A percentile compares a stretch with the other conserved stretches of the same genome.
Conservation (phyloP, 2,329 filamentous ascomycete genomes). For the Aspergillus floridensis region DNA sequence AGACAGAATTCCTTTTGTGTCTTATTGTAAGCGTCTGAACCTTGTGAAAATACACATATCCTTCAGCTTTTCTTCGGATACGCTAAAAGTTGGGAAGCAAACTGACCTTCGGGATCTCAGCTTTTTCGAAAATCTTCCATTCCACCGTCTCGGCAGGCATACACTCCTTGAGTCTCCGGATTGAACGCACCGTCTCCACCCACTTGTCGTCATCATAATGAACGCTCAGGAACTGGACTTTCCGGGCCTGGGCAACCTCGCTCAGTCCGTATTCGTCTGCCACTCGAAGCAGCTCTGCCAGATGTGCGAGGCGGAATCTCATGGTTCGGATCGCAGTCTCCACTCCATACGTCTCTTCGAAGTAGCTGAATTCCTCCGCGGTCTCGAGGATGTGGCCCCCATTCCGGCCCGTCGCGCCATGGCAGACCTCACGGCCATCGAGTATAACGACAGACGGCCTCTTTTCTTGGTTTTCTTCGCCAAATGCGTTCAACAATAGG, state of each 20-base stretch:
- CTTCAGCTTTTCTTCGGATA: too few species aligned
- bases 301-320: slow-evolving; percentile 25
- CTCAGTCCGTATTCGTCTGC: slow-evolving; percentile 22
- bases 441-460: slow-evolving; percentile 24
- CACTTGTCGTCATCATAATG: slow-evolving; percentile 28
- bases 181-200: slow-evolving; percentile 18
- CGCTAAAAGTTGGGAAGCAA: not conserved
- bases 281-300: slow-evolving; percentile 21
- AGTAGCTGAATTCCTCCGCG: slow-evolving; percentile 23
- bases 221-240: slow-evolving; percentile 28
- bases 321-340: slow-evolving; percentile 23
- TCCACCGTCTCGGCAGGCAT: slow-evolving; percentile 28
- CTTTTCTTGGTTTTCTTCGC: not conserved
- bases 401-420: slow-evolving; percentile 35
- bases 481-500: slow-evolving; percentile 13
- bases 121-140: slow-evolving; percentile 25
- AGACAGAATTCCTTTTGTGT: slow-evolving; percentile 25
- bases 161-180: slow-evolving; percentile 24
- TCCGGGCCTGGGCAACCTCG: slow-evolving; percentile 23
- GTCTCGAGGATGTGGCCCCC: slow-evolving; percentile 33
- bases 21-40: too few species aligned
- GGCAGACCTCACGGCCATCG: slow-evolving; percentile 32
- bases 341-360: slow-evolving; percentile 16
- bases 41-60: too few species aligned
- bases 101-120: slow-evolving; percentile 22